Evolutionary conservation across 352 stramenopile species (phyloP).

Genomic region (Globisporangium rhizosaccharum): DNA sequence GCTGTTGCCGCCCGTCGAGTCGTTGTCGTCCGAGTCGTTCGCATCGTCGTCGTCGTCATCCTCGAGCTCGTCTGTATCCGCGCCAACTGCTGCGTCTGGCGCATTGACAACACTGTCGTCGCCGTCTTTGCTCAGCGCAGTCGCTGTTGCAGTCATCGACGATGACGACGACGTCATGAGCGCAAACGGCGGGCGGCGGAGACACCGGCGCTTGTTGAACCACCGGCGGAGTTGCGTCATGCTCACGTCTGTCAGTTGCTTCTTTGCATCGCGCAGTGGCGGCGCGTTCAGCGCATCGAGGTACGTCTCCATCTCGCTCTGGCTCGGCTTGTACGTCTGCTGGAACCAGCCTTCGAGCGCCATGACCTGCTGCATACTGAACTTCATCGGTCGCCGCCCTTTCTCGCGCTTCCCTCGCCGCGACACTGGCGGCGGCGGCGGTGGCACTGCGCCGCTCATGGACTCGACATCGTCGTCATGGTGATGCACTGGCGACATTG

Average conservation of each 20-base stretch:
- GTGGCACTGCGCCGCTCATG: not conserved
- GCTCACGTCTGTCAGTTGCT: constrained; percentile 76
- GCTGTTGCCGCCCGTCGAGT: constrained; percentile 42
- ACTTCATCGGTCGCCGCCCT: constrained; percentile 77
- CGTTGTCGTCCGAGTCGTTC: constrained; percentile 23
- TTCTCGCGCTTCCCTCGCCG: constrained; percentile 49
- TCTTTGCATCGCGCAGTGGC: constrained; percentile 64
- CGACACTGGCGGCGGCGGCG: constrained; percentile 17
- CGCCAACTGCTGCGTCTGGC: not conserved
- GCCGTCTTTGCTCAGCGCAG: not conserved
- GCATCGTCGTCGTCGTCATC: constrained; percentile 21
- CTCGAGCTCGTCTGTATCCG: not conserved
- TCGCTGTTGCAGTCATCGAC: not conserved
- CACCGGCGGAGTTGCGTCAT: constrained; percentile 82
- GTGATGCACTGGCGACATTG: constrained; percentile 5
- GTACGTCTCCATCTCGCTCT: constrained; percentile 78
- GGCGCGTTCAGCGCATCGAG: constrained; percentile 56
- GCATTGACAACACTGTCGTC: too few species aligned
- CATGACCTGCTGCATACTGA: constrained; percentile 78
- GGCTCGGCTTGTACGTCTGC: constrained; percentile 81
- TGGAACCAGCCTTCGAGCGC: constrained; percentile 82
- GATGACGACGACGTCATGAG: constrained; percentile 58
- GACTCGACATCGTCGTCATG: not conserved
- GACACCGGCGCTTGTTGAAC: constrained; percentile 85
- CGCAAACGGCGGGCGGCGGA: constrained; percentile 73